Evolutionary conservation across 2,329 filamentous ascomycete species (phyloP).

Genomic region (Calonectria montana): DNA sequence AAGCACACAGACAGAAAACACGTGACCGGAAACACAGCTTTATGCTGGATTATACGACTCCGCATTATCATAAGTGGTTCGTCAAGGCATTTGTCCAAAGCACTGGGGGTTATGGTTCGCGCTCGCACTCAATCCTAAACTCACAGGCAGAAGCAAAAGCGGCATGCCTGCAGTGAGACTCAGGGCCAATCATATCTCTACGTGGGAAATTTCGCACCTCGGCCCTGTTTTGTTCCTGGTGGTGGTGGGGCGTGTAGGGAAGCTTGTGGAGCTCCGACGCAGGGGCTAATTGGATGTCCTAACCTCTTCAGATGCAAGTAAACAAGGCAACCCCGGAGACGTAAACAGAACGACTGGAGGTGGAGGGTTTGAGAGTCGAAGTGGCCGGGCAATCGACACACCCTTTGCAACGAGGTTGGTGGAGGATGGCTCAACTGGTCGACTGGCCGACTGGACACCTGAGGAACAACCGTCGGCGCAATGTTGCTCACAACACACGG

Average conservation of each 20-base stretch:
- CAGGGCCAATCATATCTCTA: constrained; percentile 15
- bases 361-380: constrained; percentile 29
- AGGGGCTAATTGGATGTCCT: constrained; percentile 26
- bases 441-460: constrained; percentile 16
- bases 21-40: neutral
- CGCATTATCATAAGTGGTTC: neutral
- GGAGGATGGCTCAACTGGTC: constrained; percentile 18
- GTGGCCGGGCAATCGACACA: constrained; percentile 38
- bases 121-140: neutral
- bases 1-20: neutral
- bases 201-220: constrained; percentile 6
- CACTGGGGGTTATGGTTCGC: neutral
- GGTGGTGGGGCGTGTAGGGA: constrained; percentile 16
- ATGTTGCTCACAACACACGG: constrained; percentile 10
- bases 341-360: constrained; percentile 43
- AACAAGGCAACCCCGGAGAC: constrained; percentile 37
- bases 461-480: constrained; percentile 4
- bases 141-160: constrained; percentile 7
- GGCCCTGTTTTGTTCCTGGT: constrained; percentile 19
- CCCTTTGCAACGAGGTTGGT: constrained; percentile 27
- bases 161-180: neutral
- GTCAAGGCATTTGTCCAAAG: neutral
- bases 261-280: constrained; percentile 23
- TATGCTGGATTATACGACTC: neutral
- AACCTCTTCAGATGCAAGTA: constrained; percentile 36